Evolutionary conservation across 192 early-diverging fungal species (phyloP), one percentile per base, ranked within the genome.

Genomic region (Rhizoclosmatium sp.): DNA sequence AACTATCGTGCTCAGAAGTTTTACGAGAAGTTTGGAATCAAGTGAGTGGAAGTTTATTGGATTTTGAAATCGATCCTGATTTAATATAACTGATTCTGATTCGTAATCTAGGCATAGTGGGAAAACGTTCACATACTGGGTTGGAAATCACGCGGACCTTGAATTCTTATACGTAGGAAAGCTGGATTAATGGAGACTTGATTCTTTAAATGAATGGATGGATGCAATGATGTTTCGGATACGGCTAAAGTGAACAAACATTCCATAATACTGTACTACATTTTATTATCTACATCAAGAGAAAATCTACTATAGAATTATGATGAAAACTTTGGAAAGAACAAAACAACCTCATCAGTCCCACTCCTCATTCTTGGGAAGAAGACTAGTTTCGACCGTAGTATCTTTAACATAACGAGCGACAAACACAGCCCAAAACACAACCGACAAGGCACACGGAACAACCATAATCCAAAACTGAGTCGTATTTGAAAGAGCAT

Each of bases 1-100:
- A 75, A 75, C 59, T 44, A 62, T 45, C 4, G 16, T 2, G 72
- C 72, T n/a, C 72, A 64, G n/a, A 7, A 39, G 39, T 75, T 75
- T 48, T 75, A 75, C 44, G 59, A 75, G 39, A 75, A 75, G 59
- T 60, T 47, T 48, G 72, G 72, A 4, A 62, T 75, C 66, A 10
- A 46, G 66, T 68, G 66, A 68, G 66, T 68, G 14, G 54, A 14
- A 9, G 9, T n/a, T 9, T 56, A 56, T 14, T n/a, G 54, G 10
- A n/a, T 56, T 56, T 56, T 56, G 31, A 0, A 31, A 31, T 31
- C 31, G 31, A 31, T 31, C 0, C 31, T 31, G 31, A 31, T 31
- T 31, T 31, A 31, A 31, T 31, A 0, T 31, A 31, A 31, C 31
- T 31, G 31, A 31, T 31, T n/a, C n/a, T n/a, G n/a, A n/a, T n/a